Percentiles rank a stretch among this genome's conserved stretches.
These are phyloP conservation scores for Crepidotus variabilis DNA, from an alignment of 768 basidiomycete genomes.

Conservation along the genomic window DNA sequence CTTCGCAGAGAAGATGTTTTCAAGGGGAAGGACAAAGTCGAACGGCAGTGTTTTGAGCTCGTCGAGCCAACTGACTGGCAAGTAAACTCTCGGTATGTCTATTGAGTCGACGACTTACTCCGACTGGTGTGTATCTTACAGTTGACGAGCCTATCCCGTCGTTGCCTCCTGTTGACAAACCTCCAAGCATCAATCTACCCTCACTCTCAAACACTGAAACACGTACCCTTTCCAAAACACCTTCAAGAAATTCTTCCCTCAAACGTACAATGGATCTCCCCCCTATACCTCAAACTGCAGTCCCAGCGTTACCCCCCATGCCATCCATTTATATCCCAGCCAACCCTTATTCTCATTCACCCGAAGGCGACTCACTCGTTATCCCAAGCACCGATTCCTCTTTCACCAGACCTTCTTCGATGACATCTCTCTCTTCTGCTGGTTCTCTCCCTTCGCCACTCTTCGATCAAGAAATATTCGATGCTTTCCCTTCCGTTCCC, in stretches of 20 bases:
- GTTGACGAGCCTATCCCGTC: not conserved
- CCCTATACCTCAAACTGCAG: conserved; percentile 10
- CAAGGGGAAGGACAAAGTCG: conserved; percentile 50
- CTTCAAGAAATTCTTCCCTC: conserved; percentile 19
- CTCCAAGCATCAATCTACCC: conserved; percentile 2
- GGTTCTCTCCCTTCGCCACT: conserved; percentile 40
- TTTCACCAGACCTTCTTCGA: conserved; percentile 36
- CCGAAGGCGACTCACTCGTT: conserved; percentile 11
- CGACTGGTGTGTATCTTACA: too few species aligned
- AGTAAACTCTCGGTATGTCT: conserved; percentile 14
- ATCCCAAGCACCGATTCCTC: conserved; percentile 7
- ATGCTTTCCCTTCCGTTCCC: conserved; percentile 73
- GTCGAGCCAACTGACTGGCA: conserved; percentile 34
- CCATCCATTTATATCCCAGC: conserved; percentile 11
- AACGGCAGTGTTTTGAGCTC: conserved; percentile 40
- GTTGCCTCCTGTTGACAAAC: not conserved
- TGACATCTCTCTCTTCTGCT: conserved; percentile 40
- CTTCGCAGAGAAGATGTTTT: conserved; percentile 60
- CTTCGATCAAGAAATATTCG: conserved; percentile 60
- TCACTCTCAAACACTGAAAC: conserved; percentile 7
- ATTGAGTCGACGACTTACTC: conserved; percentile 10
- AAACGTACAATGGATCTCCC: conserved; percentile 18
- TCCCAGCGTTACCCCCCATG: conserved; percentile 14
- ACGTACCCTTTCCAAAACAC: conserved; percentile 6
- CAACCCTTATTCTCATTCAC: not conserved